Base-by-base conservation (phyloP, 345 rosid genomes). In the Jatropha curcas region DNA sequence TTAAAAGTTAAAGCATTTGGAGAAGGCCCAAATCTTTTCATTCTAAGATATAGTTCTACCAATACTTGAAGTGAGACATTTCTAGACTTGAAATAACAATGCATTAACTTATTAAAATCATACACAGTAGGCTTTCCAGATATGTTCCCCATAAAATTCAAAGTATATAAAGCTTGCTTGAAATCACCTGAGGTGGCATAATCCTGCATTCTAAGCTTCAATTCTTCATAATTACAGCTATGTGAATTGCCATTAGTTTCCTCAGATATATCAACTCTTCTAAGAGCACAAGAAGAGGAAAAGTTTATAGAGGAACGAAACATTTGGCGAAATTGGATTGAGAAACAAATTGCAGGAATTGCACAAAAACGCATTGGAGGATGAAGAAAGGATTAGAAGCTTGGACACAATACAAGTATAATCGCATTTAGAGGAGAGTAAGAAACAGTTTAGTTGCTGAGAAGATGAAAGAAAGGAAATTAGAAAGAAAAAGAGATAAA, bases 1-100 rank as follows among this genome's bases (percentile, higher is more conserved):
- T 68, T 79, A 63, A 71, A 84, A 75, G 85, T 84, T 34, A 65
- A 65, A 4, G 78, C 85, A 79, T 74, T 72, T 0, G 83, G 83
- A 1, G 7, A 24, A 57, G 83, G 85, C 7, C 85, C 83, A 39
- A 69, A 77, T 12, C 78, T 68, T 67, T 74, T 77, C 82, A 77
- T 82, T 39, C 74, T 70, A 9, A 19, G 25, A 39, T 76, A 84
- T 60, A 84, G 16, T 28, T 74, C 76, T 22, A 72, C 6, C 14
- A 82, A 55, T 31, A 53, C 60, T 53, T 70, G 46, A 56, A 73
- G 12, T 46, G 30, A 20, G 0, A 67, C 77, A 30, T 64, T 60
- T 8, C 64, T 33, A 13, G 81, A 79, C 67, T 77, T 84, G 30
- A 65, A 62, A 71, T 60, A 79, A 50, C 65, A 71, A 57, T 68